Evolutionary conservation across 1,284 basidiomycete species (phyloP).

Genomic region (Cystobasidium slooffiae): DNA sequence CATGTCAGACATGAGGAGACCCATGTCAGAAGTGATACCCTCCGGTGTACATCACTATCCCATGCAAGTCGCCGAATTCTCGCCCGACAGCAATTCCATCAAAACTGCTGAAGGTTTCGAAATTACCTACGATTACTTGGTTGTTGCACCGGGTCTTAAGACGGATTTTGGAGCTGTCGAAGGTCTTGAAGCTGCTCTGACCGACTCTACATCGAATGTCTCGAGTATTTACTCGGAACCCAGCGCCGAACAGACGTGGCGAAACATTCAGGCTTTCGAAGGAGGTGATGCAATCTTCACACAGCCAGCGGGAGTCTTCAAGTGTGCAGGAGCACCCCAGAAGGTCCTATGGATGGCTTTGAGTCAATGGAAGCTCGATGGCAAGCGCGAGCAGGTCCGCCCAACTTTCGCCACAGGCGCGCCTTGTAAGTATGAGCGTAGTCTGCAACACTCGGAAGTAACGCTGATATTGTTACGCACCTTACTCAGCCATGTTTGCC

Average conservation of each 20-base stretch:
- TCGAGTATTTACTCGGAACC: constrained; percentile 91
- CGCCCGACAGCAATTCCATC: constrained; percentile 74
- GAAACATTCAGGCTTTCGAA: constrained; percentile 73
- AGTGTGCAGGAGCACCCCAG: constrained; percentile 81
- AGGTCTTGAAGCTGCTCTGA: constrained; percentile 77
- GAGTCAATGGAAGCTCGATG: constrained; percentile 44
- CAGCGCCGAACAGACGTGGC: constrained; percentile 85
- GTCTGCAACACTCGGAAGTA: background rate
- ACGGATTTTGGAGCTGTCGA: constrained; percentile 73
- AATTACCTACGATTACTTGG: constrained; percentile 81
- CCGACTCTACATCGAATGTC: constrained; percentile 77
- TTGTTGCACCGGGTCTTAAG: constrained; percentile 87
- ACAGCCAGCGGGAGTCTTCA: constrained; percentile 90
- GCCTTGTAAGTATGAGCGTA: background rate
- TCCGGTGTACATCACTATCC: constrained; percentile 71
- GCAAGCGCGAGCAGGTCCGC: constrained; percentile 62
- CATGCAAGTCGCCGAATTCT: constrained; percentile 75
- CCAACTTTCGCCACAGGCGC: constrained; percentile 84
- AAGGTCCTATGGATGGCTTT: constrained; percentile 48
- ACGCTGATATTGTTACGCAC: constrained; percentile 56
- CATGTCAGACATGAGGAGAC: constrained; percentile 71
- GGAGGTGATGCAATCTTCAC: constrained; percentile 90
- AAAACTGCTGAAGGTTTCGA: constrained; percentile 70
- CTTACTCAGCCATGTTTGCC: constrained; percentile 72
- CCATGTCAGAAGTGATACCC: constrained; percentile 72